Evolutionary conservation across 2,329 filamentous ascomycete species (phyloP), one percentile per base, ranked within the genome.

Genomic region (Alternaria incomplexa): DNA sequence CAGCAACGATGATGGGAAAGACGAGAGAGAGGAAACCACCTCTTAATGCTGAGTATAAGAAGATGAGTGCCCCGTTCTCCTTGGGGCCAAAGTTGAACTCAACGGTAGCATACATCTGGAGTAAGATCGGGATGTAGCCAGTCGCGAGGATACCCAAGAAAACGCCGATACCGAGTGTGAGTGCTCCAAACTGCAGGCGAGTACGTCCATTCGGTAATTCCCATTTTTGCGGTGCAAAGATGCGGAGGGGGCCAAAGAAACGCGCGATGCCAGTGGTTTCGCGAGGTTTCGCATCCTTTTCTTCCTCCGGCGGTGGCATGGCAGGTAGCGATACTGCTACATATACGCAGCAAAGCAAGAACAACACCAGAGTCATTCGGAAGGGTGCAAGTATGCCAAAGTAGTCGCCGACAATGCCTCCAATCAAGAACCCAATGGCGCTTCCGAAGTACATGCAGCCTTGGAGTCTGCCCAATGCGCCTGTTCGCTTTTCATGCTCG

Each of bases 91-190:
- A 85, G 7, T 74, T 74, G 61, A 83, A 83, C 3, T 79, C 73
- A 25, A 83, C 79, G 0, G 83, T 84, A 6, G 81, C 77, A 67
- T 83, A 85, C 79, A 85, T 82, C 58, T 85, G 83, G 0, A 85
- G 77, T 11, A 92, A 79, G 0, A 87, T 82, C 0, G 88, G 87
- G 0, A 90, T 89, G 59, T 91, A 92, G 2, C 88, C 89, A 0
- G 90, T 91, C 0, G 90, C 89, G 2, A 91, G 82, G 73, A 92
- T 89, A 0, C 87, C 89, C 0, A 90, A 78, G 62, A 91, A 92
- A 3, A 91, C 88, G 1, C 90, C 90, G 0, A 83, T 79, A 20
- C 88, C 90, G 4, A 92, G 84, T 2, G 91, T 85, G 4, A 90
- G 77, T 0, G 90, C 84, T 2, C 90, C 89, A 23, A 87, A 87